These are phyloP conservation scores for Orbilia oligospora DNA, from an alignment of 2,329 filamentous ascomycete genomes.

Conservation along the genomic window DNA sequence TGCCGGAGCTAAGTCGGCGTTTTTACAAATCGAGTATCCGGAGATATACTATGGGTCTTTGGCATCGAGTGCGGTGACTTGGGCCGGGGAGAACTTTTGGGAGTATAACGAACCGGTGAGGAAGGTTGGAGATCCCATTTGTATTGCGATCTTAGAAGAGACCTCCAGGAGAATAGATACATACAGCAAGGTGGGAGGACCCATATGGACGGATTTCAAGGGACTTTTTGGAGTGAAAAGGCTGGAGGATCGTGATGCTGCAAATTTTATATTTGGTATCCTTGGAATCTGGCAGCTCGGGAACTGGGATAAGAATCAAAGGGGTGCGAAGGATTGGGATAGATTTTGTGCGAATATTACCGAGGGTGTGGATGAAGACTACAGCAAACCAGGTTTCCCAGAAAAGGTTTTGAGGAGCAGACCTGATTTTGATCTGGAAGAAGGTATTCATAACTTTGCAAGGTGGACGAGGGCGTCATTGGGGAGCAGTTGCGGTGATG, in stretches of 20 bases:
- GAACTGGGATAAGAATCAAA: slow-evolving; percentile 49
- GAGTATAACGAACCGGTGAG: slow-evolving; percentile 75
- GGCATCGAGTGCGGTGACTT: slow-evolving; percentile 83
- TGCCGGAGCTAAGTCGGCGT: slow-evolving; percentile 82
- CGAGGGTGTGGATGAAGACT: slow-evolving; percentile 21
- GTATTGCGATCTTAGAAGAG: slow-evolving; percentile 76
- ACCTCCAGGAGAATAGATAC: slow-evolving; percentile 74
- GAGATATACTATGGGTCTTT: slow-evolving; percentile 84
- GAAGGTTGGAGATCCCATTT: slow-evolving; percentile 73
- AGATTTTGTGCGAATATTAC: slow-evolving; percentile 55
- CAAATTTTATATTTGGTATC: slow-evolving; percentile 37
- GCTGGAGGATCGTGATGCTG: slow-evolving; percentile 65
- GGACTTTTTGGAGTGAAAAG: slow-evolving; percentile 71
- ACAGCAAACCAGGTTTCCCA: background rate
- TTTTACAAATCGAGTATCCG: slow-evolving; percentile 82
- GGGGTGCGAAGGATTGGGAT: slow-evolving; percentile 46
- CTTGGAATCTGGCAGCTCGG: slow-evolving; percentile 38
- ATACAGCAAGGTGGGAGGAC: slow-evolving; percentile 71
- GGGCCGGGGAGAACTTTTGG: slow-evolving; percentile 83
- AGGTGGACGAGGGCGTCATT: slow-evolving; percentile 42
- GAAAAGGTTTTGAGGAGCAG: slow-evolving; percentile 10
- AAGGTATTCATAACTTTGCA: slow-evolving; percentile 47
- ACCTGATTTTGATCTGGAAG: slow-evolving; percentile 32
- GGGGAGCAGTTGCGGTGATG: slow-evolving; percentile 21
- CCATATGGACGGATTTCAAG: slow-evolving; percentile 70